A percentile compares a stretch with the other conserved stretches of the same genome.
phyloP scores from a whole-genome alignment of 108 stramenopile genomes.

The Ochromonas danica region DNA sequence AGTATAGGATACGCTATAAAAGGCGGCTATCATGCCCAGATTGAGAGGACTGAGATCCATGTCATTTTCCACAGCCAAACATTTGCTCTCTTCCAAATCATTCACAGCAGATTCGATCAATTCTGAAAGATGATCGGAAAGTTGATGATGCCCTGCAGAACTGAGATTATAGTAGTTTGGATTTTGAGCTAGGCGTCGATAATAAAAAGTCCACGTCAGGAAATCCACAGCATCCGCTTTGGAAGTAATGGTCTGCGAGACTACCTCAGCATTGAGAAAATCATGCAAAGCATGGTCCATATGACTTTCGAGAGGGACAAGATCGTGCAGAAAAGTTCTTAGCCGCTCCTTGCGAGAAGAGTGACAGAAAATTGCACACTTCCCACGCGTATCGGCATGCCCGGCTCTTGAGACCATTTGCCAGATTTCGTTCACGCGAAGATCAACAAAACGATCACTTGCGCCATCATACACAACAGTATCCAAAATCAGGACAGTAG shows the following conservation, averaged over 20 bases:
- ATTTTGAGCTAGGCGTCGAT: conserved; percentile 91
- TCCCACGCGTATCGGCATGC: conserved; percentile 64
- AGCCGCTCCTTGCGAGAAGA: conserved; percentile 86
- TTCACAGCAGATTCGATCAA: conserved; percentile 91
- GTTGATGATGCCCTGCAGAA: conserved; percentile 78
- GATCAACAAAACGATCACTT: conserved; percentile 84
- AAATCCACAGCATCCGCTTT: conserved; percentile 98
- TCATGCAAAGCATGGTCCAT: conserved; percentile 92
- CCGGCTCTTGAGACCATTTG: conserved; percentile 82
- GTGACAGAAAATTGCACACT: conserved; percentile 86
- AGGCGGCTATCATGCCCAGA: conserved; percentile 97
- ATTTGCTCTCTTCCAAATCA: conserved; percentile 88
- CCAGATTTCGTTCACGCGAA: conserved; percentile 81
- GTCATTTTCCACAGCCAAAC: conserved; percentile 75
- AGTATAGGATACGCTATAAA: conserved; percentile 92
- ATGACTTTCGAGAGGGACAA: conserved; percentile 94
- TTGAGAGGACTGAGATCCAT: conserved; percentile 87
- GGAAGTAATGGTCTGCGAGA: conserved; percentile 82
- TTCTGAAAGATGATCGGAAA: conserved; percentile 97
- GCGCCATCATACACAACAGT: conserved; percentile 91
- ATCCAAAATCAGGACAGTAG: conserved; percentile 88
- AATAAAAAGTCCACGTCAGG: conserved; percentile 95
- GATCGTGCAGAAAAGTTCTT: conserved; percentile 88
- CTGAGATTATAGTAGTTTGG: conserved; percentile 97
- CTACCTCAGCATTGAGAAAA: conserved; percentile 93